Percentiles rank a stretch among this genome's conserved stretches.
These are phyloP conservation scores for Paecilomyces sp. DNA, from an alignment of 2,329 filamentous ascomycete species.

Conservation along the genomic window DNA sequence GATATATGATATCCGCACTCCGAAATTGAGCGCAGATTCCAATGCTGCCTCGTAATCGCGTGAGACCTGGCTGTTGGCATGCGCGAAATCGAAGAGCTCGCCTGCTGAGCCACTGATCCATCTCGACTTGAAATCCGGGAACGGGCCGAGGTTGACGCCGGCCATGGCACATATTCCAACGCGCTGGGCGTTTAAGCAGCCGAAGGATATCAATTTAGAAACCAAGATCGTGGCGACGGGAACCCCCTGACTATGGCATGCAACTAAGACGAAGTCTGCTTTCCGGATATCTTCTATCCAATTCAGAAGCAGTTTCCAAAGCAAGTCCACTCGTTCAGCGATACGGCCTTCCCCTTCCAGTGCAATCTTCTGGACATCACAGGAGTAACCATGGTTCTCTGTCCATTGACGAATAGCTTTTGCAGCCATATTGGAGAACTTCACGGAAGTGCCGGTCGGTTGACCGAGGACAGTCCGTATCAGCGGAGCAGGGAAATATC, in stretches of 20 bases:
- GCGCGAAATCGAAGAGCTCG: constrained; percentile 89
- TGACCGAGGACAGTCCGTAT: constrained; percentile 89
- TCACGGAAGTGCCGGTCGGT: constrained; percentile 88
- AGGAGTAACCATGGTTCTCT: constrained; percentile 61
- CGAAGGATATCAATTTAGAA: constrained; percentile 85
- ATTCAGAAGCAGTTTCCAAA: constrained; percentile 92
- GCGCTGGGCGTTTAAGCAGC: constrained; percentile 66
- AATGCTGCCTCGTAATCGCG: constrained; percentile 72
- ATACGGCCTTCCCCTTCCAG: constrained; percentile 94
- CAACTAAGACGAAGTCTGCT: constrained; percentile 86
- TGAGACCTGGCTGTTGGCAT: constrained; percentile 73
- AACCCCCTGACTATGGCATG: constrained; percentile 92
- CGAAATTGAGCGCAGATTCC: constrained; percentile 66
- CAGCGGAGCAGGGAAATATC: constrained; percentile 81
- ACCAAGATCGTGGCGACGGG: constrained; percentile 89
- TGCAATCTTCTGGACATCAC: constrained; percentile 88
- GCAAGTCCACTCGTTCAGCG: constrained; percentile 75
- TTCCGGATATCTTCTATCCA: constrained; percentile 85
- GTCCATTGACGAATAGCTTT: constrained; percentile 76
- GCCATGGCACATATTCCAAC: constrained; percentile 87
- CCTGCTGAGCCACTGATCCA: constrained; percentile 86
- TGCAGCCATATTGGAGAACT: constrained; percentile 82
- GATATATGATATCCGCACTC: constrained; percentile 76
- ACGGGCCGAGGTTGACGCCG: constrained; percentile 88
- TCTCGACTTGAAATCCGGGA: constrained; percentile 82